A percentile compares a stretch with the other conserved stretches of the same genome.
Conservation (phyloP, 1,284 basidiomycete genomes). For the Leccinum insigne region DNA sequence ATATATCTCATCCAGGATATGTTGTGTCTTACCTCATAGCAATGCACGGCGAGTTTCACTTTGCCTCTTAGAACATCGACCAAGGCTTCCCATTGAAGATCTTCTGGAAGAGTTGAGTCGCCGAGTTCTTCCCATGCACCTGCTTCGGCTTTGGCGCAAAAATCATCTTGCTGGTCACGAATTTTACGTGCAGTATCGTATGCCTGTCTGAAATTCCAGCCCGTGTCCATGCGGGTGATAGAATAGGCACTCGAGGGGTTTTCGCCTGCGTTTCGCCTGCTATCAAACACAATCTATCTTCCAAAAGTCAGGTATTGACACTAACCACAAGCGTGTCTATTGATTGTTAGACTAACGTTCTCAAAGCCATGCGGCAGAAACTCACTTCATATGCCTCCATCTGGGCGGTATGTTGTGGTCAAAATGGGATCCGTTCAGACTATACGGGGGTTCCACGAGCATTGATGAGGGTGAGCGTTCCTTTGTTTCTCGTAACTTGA, state of each 20-base stretch:
- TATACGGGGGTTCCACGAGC: conserved; percentile 63
- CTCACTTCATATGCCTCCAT: conserved; percentile 67
- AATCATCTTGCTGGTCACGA: conserved; percentile 67
- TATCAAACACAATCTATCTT: not conserved
- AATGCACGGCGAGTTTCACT: conserved; percentile 55
- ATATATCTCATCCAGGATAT: too few species aligned
- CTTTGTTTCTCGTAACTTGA: conserved; percentile 62
- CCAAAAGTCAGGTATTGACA: conserved; percentile 27
- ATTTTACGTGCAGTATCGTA: conserved; percentile 70
- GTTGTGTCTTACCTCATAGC: conserved; percentile 40
- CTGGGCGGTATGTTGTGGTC: conserved; percentile 31
- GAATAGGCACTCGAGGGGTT: conserved; percentile 31
- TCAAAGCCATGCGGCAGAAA: not conserved
- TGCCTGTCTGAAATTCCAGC: conserved; percentile 62
- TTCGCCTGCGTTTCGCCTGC: conserved; percentile 20
- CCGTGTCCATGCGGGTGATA: conserved; percentile 58
- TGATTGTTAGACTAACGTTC: not conserved
- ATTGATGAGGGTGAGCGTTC: conserved; percentile 61
- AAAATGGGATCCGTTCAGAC: conserved; percentile 37
- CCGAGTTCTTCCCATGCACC: conserved; percentile 49
- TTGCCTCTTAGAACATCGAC: conserved; percentile 66
- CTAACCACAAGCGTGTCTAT: conserved; percentile 65
- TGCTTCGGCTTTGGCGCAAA: conserved; percentile 43
- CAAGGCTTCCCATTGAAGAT: conserved; percentile 62
- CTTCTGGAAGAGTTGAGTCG: conserved; percentile 50